Percentiles rank a stretch among this genome's conserved stretches.
Evolutionary conservation across 2,329 filamentous ascomycete species (phyloP).

Genomic region (Arachnomyces sp.): DNA sequence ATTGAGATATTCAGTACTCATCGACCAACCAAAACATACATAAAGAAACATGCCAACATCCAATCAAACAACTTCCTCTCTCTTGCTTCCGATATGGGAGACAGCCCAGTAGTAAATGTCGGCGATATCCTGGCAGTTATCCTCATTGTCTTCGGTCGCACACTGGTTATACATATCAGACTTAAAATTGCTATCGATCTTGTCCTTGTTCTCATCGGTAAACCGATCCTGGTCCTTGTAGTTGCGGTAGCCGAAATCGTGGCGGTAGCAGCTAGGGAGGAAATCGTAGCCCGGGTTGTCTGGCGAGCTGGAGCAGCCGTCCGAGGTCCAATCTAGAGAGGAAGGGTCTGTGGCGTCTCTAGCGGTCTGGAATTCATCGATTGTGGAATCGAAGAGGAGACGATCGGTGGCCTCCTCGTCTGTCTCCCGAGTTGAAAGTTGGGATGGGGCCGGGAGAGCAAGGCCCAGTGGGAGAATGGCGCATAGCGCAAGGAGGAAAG

Average conservation of each 20-base stretch:
- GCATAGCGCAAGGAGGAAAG: too few species aligned
- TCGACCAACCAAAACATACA: too few species aligned
- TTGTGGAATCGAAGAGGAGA: constrained; percentile 39
- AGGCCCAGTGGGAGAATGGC: not conserved
- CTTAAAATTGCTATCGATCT: constrained; percentile 47
- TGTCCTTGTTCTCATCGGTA: constrained; percentile 32
- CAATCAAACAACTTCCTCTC: too few species aligned
- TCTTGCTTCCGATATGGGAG: constrained; percentile 3
- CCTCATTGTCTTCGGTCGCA: constrained; percentile 4
- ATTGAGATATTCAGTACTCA: too few species aligned
- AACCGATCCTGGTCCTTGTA: constrained; percentile 45
- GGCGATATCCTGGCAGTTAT: constrained; percentile 18
- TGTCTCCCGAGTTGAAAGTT: not conserved
- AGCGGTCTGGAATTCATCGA: constrained; percentile 36
- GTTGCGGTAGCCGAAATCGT: constrained; percentile 53
- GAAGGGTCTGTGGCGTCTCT: constrained; percentile 36
- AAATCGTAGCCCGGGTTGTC: constrained; percentile 30
- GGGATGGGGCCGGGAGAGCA: not conserved
- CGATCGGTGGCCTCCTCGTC: constrained; percentile 32
- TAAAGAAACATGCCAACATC: too few species aligned
- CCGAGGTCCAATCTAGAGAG: constrained; percentile 28
- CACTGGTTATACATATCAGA: constrained; percentile 28
- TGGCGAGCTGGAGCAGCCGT: constrained; percentile 28
- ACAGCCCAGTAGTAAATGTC: constrained; percentile 29
- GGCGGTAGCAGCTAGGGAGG: constrained; percentile 41